Evolutionary conservation across 768 basidiomycete species (phyloP).

Genomic region (Lactarius psammicola): DNA sequence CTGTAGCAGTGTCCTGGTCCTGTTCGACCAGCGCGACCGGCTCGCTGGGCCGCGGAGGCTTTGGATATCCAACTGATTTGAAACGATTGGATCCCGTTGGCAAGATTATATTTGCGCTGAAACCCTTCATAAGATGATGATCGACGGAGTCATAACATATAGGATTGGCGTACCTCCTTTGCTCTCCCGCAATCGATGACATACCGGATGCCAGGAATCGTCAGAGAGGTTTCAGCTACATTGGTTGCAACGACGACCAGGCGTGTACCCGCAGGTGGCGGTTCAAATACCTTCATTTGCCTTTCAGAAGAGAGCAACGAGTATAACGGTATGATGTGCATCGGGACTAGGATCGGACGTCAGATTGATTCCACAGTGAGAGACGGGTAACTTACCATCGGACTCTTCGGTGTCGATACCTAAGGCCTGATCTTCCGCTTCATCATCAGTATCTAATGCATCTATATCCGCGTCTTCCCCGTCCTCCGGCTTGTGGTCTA

Average conservation of each 20-base stretch:
- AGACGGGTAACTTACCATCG: conserved; percentile 48
- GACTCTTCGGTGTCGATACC: conserved; percentile 63
- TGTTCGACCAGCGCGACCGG: conserved; percentile 95
- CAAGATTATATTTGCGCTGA: conserved; percentile 79
- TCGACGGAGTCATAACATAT: not conserved
- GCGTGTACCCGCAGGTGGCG: conserved; percentile 76
- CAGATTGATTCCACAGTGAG: conserved; percentile 11
- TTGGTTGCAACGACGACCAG: conserved; percentile 95
- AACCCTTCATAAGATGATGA: conserved; percentile 13
- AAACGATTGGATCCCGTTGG: conserved; percentile 87
- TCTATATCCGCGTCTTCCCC: conserved; percentile 67
- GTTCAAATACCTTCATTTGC: conserved; percentile 89
- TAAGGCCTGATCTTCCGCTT: conserved; percentile 51
- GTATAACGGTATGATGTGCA: conserved; percentile 94
- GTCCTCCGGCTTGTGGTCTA: conserved; percentile 47
- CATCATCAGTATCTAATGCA: conserved; percentile 71
- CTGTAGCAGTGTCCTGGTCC: conserved; percentile 99
- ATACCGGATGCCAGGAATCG: conserved; percentile 95
- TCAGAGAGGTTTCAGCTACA: conserved; percentile 94
- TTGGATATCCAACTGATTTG: conserved; percentile 73
- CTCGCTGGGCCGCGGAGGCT: conserved; percentile 56
- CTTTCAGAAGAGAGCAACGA: conserved; percentile 90
- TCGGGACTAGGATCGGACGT: conserved; percentile 56
- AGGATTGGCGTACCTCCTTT: conserved; percentile 65
- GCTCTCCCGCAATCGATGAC: conserved; percentile 96